A percentile compares a stretch with the other conserved stretches of the same genome.
These are phyloP conservation scores for Cercospora canescens DNA, from an alignment of 2,329 filamentous ascomycete species.

Conservation along the genomic window DNA sequence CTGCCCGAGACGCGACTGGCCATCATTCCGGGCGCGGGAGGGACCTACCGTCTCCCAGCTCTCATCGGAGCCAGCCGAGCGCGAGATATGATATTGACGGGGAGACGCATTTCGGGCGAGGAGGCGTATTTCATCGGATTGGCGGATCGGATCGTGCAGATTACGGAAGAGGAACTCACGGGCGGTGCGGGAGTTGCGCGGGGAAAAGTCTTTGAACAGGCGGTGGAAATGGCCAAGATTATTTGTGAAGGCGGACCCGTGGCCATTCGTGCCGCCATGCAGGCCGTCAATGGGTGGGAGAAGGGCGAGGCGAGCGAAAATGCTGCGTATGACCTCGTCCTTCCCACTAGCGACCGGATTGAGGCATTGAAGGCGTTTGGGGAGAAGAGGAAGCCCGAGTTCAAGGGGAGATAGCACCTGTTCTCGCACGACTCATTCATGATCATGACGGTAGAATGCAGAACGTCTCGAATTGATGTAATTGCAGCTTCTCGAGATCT, in stretches of 20 bases:
- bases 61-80: conserved; percentile 79
- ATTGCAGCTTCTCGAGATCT: no score
- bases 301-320: conserved; percentile 76
- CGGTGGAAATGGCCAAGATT: conserved; percentile 74
- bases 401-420: conserved; percentile 53
- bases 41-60: conserved; percentile 81
- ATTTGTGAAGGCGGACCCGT: conserved; percentile 90
- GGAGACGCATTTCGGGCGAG: conserved; percentile 75
- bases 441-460: no score
- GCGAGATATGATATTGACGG: conserved; percentile 87
- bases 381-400: conserved; percentile 71
- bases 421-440: neutral
- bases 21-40: conserved; percentile 93
- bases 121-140: conserved; percentile 93
- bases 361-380: conserved; percentile 86
- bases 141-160: conserved; percentile 84
- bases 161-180: conserved; percentile 58
- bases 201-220: conserved; percentile 69
- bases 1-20: conserved; percentile 90
- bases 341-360: conserved; percentile 79
- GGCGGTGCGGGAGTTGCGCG: conserved; percentile 58
- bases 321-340: conserved; percentile 78
- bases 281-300: conserved; percentile 70
- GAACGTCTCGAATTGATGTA: no score
- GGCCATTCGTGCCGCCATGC: conserved; percentile 74